Base-by-base conservation (phyloP, 306 rosid species). In the Sophora flavescens region DNA sequence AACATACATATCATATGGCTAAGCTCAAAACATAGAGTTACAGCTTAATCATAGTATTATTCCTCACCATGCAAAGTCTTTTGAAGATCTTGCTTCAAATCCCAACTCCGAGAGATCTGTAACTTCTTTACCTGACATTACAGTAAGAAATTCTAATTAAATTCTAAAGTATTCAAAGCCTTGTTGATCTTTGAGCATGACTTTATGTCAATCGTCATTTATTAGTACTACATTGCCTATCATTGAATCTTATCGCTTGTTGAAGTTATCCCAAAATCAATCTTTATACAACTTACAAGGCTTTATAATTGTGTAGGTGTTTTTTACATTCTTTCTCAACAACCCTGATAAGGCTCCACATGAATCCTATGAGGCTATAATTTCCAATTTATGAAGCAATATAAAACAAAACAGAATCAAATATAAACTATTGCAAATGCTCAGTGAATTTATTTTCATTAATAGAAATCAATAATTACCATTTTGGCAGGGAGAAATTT, bases 1-100 rank as follows among this genome's bases (percentile, higher is more conserved):
- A 35, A 39, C 50, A 52, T 13, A 69, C 6, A 60, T 17, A 52
- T 50, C 61, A 11, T 22, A 35, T 77, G 53, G 74, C 39, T 26
- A 81, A 71, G 76, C 45, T 66, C 17, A 76, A 63, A 53, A 64
- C 33, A 65, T 60, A n/a, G 0, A 41, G 42, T 56, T 45, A 18
- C 50, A 70, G 45, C 67, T 58, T 32, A 72, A 72, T 44, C 65
- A 70, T 16, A 68, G 81, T 53, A 61, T 57, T n/a, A 59, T 75
- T 78, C 72, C 99, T 90, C 80, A 95, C 99, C 99, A 95, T 78
- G 99, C 97, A 42, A 39, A 3, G 51, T 95, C 97, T 91, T 86
- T 95, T 2, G 63, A 36, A 16, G 97, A 92, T 85, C 80, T 83
- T 66, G 97, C 95, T 83, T 95, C 97, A 85, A 78, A 92, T 78